Percentiles rank a stretch among this genome's conserved stretches.
These are phyloP conservation scores for Colletotrichum godetiae DNA, from an alignment of 2,329 filamentous ascomycete genomes.

Conservation along the genomic window DNA sequence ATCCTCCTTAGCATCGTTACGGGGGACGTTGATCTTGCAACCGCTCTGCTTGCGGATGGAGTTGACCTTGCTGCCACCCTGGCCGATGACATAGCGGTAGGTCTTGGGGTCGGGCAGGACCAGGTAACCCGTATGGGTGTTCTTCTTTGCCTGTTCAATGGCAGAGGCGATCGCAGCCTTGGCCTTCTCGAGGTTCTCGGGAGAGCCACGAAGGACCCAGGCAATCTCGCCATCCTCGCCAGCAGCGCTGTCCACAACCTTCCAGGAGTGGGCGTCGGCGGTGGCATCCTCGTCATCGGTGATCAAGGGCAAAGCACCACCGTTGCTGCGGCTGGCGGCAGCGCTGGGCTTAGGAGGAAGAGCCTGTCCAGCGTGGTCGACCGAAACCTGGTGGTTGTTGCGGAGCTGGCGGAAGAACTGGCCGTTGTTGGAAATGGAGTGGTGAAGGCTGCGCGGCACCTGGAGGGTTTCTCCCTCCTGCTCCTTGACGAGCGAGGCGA, in stretches of 20 bases:
- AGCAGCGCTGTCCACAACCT: constrained; percentile 73
- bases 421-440: constrained; percentile 86
- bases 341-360: constrained; percentile 75
- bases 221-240: constrained; percentile 80
- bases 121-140: constrained; percentile 83
- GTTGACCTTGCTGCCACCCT: constrained; percentile 91
- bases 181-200: constrained; percentile 85
- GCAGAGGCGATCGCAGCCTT: constrained; percentile 79
- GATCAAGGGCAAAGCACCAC: constrained; percentile 83
- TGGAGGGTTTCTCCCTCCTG: constrained; percentile 89
- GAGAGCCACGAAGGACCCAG: constrained; percentile 86
- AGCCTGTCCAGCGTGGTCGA: constrained; percentile 88
- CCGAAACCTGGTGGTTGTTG: constrained; percentile 86
- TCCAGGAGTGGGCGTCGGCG: constrained; percentile 83
- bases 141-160: constrained; percentile 77
- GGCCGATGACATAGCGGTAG: constrained; percentile 91
- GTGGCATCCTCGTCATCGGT: constrained; percentile 81
- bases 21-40: constrained; percentile 93
- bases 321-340: constrained; percentile 62
- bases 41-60: constrained; percentile 90
- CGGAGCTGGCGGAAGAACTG: constrained; percentile 92
- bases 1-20: constrained; percentile 79
- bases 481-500: constrained; percentile 81
- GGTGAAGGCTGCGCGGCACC: constrained; percentile 85
- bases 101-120: constrained; percentile 89